Conservation (phyloP, 768 basidiomycete genomes). For the Tylopilus rubrobrunneus region DNA sequence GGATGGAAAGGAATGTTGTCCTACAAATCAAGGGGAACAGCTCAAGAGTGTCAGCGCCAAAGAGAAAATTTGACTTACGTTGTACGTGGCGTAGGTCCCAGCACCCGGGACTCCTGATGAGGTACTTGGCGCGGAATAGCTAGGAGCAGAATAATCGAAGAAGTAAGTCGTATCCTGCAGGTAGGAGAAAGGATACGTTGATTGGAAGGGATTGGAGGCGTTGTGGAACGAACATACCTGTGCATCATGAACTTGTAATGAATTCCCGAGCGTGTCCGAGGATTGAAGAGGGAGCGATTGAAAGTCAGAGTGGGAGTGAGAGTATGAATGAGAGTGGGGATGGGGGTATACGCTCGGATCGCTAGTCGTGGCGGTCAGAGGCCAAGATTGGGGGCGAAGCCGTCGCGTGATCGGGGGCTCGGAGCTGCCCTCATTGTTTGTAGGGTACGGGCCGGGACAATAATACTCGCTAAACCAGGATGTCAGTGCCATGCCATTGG, state of each 20-base stretch:
- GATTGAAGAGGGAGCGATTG: background rate
- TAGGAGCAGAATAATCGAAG: background rate
- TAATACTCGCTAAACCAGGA: constrained; percentile 3
- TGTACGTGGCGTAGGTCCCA: constrained; percentile 1
- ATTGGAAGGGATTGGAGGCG: background rate
- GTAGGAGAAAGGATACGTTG: background rate
- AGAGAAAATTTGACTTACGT: background rate
- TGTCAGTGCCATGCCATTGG: constrained; percentile 1
- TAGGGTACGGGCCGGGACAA: background rate
- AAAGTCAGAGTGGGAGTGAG: too few relatives aligned
- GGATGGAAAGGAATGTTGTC: background rate
- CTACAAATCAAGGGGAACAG: constrained; percentile 1
- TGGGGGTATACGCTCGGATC: constrained; percentile 6
- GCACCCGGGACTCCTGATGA: background rate
- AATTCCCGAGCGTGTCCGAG: background rate
- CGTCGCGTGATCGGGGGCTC: constrained; percentile 2
- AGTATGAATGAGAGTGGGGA: too few relatives aligned
- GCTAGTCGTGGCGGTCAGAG: background rate
- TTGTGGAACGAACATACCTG: constrained; percentile 12
- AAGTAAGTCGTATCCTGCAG: constrained; percentile 7
- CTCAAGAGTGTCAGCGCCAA: background rate
- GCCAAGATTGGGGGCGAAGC: background rate
- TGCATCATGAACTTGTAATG: background rate
- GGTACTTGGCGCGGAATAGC: background rate
- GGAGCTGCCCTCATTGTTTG: constrained; percentile 5